Evolutionary conservation across 2,329 filamentous ascomycete genomes (phyloP).

Genomic region (Cladosporium sphaerospermum): DNA sequence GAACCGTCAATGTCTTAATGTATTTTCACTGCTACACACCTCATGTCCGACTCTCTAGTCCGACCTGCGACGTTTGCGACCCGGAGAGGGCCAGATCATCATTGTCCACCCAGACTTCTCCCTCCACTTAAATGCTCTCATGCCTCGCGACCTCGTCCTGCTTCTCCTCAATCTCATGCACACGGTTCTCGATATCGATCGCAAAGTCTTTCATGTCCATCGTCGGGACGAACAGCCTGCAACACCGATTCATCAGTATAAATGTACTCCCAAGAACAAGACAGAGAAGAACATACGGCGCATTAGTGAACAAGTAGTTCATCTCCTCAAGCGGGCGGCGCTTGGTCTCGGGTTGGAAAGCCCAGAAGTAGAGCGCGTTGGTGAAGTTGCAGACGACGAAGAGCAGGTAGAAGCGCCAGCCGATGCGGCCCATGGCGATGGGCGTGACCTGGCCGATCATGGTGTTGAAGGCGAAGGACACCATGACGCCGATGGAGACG

Average conservation of each 20-base stretch:
- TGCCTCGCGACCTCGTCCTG: not conserved
- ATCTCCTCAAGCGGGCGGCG: constrained; percentile 62
- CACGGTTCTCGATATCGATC: constrained; percentile 54
- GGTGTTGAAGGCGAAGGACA: constrained; percentile 65
- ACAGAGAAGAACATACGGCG: not conserved
- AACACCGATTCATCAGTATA: constrained; percentile 20
- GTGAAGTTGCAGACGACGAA: constrained; percentile 66
- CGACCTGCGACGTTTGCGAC: too few species aligned
- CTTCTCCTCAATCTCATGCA: constrained; percentile 54
- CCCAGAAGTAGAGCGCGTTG: constrained; percentile 63
- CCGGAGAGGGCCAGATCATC: too few species aligned
- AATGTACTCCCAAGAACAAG: too few species aligned
- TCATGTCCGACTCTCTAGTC: too few species aligned
- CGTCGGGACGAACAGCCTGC: constrained; percentile 47
- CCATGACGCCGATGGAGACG: constrained; percentile 69
- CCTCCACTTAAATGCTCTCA: not conserved
- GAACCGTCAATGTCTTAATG: not conserved
- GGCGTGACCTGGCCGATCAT: constrained; percentile 66
- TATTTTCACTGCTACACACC: too few species aligned
- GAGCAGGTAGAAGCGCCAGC: constrained; percentile 53
- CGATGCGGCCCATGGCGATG: constrained; percentile 51
- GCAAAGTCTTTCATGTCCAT: constrained; percentile 50
- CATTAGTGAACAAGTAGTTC: constrained; percentile 56
- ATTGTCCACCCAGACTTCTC: too few species aligned
- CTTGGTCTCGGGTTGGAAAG: constrained; percentile 60